A percentile compares a stretch with the other conserved stretches of the same genome.
Conservation (phyloP, 202 grass and related monocot genomes). For the Hordeum pubiflorum region DNA sequence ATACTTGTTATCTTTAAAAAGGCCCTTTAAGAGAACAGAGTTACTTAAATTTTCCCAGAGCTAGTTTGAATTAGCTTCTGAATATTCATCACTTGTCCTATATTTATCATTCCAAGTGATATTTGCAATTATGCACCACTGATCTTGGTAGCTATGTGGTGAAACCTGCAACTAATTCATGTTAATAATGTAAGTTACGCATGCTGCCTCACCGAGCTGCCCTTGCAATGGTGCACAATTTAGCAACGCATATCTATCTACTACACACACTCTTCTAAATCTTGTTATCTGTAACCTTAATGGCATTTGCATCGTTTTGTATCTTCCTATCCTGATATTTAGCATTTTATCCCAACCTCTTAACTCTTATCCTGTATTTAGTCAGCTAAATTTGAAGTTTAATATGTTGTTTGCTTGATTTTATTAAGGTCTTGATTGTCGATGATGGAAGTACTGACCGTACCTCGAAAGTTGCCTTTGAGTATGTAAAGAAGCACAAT, state of each 20-base stretch:
- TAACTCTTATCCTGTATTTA: background rate
- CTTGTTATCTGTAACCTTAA: background rate
- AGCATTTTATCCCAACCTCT: background rate
- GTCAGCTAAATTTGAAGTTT: background rate
- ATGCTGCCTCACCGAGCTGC: background rate
- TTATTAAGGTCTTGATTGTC: conserved; percentile 74
- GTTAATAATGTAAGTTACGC: background rate
- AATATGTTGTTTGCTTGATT: background rate
- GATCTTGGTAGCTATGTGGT: background rate
- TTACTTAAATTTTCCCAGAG: background rate
- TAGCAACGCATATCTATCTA: background rate
- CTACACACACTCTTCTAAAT: background rate
- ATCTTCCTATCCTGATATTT: background rate
- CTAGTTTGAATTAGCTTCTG: background rate
- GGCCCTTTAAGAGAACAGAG: background rate
- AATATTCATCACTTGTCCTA: background rate
- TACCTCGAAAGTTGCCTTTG: conserved; percentile 77
- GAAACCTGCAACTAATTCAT: background rate
- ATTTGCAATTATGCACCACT: background rate
- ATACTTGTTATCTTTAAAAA: background rate
- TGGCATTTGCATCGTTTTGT: background rate
- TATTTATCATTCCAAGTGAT: background rate
- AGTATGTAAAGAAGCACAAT: conserved; percentile 56
- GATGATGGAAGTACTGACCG: conserved; percentile 84
- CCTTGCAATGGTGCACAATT: background rate